A percentile compares a stretch with the other conserved stretches of the same genome.
Evolutionary conservation across 2,329 filamentous ascomycete genomes (phyloP).

Genomic region (Aspergillus flavus): DNA sequence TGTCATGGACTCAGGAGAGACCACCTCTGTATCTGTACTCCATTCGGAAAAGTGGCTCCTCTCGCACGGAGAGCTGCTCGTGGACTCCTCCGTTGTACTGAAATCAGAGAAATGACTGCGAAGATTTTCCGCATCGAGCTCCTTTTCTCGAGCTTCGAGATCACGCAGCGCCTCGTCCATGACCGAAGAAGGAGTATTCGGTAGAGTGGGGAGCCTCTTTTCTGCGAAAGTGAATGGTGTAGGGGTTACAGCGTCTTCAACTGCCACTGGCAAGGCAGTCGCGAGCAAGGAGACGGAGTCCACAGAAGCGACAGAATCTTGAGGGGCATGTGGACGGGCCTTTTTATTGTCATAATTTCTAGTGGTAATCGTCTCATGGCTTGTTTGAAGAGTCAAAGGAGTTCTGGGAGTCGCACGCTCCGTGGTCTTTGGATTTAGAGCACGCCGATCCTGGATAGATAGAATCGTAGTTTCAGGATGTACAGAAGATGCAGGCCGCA

Average conservation of each 20-base stretch:
- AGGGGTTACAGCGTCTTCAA: conserved; percentile 27
- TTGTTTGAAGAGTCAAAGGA: conserved; percentile 33
- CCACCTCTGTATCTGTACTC: conserved; percentile 41
- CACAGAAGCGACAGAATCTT: conserved; percentile 16
- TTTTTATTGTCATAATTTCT: conserved; percentile 19
- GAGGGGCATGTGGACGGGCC: conserved; percentile 6
- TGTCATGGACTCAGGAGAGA: conserved; percentile 40
- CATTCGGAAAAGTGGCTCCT: conserved; percentile 45
- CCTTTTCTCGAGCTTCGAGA: conserved; percentile 35
- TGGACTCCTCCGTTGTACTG: conserved; percentile 37
- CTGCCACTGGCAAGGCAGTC: conserved; percentile 19
- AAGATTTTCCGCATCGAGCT: conserved; percentile 35
- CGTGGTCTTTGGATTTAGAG: conserved; percentile 32
- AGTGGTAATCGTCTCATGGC: conserved; percentile 8
- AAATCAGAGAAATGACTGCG: conserved; percentile 49
- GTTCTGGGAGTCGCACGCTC: conserved; percentile 30
- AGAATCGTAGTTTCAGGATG: conserved; percentile 17
- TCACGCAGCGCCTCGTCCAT: conserved; percentile 44
- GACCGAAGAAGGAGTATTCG: conserved; percentile 50
- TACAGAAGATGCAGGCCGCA: conserved; percentile 19
- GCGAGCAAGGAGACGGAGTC: conserved; percentile 29
- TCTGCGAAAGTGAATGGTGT: conserved; percentile 32
- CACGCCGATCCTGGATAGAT: conserved; percentile 43
- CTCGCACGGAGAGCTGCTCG: conserved; percentile 31
- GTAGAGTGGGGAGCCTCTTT: conserved; percentile 49